These are phyloP conservation scores for Rhodotorula sp. DNA, from an alignment of 1,284 basidiomycete species.

Conservation along the genomic window DNA sequence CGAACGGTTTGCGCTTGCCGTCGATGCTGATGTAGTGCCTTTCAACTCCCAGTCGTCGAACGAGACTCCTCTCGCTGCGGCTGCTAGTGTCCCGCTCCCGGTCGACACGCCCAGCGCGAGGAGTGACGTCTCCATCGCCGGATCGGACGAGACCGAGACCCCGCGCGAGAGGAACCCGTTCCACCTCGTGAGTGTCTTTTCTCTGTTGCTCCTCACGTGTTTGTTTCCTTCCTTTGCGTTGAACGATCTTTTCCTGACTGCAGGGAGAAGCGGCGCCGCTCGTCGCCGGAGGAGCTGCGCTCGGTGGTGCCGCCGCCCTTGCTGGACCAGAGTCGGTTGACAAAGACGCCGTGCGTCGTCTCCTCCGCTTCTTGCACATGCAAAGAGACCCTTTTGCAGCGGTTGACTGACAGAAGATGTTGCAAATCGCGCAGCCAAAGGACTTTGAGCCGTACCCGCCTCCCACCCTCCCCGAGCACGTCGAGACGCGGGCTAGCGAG, in stretches of 20 bases:
- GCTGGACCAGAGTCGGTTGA: neutral
- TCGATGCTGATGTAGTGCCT: neutral
- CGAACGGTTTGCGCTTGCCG: neutral
- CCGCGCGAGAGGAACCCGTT: constrained; percentile 22
- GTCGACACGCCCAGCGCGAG: neutral
- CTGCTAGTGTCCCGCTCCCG: neutral
- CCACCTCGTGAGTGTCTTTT: constrained; percentile 4
- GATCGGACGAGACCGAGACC: neutral
- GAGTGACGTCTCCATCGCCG: neutral
- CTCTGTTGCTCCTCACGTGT: too few relatives aligned
- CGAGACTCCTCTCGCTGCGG: neutral
- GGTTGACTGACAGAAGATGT: too few relatives aligned
- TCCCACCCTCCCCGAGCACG: neutral
- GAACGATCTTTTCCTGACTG: too few relatives aligned
- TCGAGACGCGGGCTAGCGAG: neutral
- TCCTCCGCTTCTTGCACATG: too few relatives aligned
- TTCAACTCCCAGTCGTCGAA: neutral
- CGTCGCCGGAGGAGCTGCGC: neutral
- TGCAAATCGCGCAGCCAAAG: neutral
- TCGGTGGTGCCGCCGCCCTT: neutral
- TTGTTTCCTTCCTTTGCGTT: too few relatives aligned
- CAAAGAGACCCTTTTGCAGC: too few relatives aligned
- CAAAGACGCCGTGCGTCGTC: neutral
- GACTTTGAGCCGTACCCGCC: constrained; percentile 28
- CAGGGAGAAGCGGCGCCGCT: neutral